Conservation (phyloP, 2,329 filamentous ascomycete genomes). For the Sclerotiophoma versabilis region DNA sequence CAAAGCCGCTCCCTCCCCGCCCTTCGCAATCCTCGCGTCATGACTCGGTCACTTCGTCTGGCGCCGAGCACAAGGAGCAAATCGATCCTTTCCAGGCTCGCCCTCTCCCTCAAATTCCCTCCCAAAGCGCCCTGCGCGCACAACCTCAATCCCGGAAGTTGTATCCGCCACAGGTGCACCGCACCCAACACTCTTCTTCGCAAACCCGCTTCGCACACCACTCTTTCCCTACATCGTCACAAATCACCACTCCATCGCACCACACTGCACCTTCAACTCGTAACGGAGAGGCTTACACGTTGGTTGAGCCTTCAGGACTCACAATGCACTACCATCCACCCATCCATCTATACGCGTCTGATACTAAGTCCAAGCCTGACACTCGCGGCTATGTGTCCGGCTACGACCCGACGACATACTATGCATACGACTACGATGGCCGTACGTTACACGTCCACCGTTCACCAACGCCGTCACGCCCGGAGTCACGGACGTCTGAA, state of each 20-base stretch:
- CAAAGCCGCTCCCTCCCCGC: not conserved
- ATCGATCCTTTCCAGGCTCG: not conserved
- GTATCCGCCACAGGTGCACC: constrained; percentile 5
- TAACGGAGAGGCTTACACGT: not conserved
- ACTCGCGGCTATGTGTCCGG: constrained; percentile 4
- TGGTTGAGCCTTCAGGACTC: not conserved
- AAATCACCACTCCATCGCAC: not conserved
- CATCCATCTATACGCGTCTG: not conserved
- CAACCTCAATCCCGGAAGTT: not conserved
- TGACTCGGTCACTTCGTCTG: constrained; percentile 1
- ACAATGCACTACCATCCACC: not conserved
- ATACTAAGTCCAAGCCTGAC: no score
- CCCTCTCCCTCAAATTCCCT: not conserved
- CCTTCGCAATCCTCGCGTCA: not conserved
- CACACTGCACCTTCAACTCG: not conserved
- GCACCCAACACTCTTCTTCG: not conserved
- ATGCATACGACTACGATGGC: constrained; percentile 29
- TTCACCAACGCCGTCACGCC: not conserved
- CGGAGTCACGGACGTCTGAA: not conserved
- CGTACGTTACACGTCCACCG: constrained; percentile 23
- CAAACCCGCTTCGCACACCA: not conserved
- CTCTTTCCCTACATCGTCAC: not conserved
- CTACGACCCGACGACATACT: constrained; percentile 17
- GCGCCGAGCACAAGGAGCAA: not conserved
- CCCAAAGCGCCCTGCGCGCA: not conserved